Conservation (phyloP, 805 yeast species). For the Wickerhamiella lipophila region DNA sequence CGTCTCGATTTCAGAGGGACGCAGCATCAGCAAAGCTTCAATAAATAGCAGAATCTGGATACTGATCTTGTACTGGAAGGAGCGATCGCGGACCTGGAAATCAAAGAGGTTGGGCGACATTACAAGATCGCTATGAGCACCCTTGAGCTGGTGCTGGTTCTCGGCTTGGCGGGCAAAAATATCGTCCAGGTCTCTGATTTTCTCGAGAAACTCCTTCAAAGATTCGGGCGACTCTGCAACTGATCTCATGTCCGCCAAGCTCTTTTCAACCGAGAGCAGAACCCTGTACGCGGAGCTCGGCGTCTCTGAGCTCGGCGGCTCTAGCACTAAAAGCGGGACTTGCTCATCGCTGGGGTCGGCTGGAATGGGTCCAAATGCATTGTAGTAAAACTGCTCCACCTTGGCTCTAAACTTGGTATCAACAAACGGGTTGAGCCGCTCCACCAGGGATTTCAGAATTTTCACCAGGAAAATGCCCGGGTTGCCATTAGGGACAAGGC, state of each 20-base stretch:
- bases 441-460: neutral
- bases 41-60: constrained; percentile 8
- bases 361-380: neutral
- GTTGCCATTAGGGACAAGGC: neutral
- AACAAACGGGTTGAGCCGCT: neutral
- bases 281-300: neutral
- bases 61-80: constrained; percentile 2
- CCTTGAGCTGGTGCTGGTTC: neutral
- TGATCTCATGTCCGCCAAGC: neutral
- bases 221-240: neutral
- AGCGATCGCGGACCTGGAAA: neutral
- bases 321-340: neutral
- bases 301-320: no score
- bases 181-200: no score
- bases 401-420: neutral
- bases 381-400: neutral
- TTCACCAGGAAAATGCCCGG: constrained; percentile 1
- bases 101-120: neutral
- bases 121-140: neutral
- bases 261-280: neutral
- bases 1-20: neutral
- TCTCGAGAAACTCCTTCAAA: neutral
- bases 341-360: neutral
- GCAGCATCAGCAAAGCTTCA: constrained; percentile 5
- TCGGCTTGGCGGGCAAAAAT: neutral